Conservation (phyloP, 192 early-diverging fungal species). For the Bifiguratus adelaidae region DNA sequence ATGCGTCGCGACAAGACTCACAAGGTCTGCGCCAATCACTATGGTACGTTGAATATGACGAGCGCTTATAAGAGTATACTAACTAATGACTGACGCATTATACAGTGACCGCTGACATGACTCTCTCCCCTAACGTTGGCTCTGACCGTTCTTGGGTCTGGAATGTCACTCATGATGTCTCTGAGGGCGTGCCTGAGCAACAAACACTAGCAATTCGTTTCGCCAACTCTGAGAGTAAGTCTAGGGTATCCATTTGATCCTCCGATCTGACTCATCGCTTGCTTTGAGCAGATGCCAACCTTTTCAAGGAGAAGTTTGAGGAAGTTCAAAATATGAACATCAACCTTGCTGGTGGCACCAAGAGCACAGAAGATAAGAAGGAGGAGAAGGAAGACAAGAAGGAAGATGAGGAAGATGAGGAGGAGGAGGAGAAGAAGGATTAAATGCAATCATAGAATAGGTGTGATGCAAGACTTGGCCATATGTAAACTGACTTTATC, state of each 20-base stretch:
- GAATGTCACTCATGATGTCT: constrained; percentile 81
- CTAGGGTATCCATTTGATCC: constrained; percentile 15
- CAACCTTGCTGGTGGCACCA: constrained; percentile 19
- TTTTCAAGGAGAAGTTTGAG: constrained; percentile 86
- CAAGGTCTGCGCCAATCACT: constrained; percentile 99
- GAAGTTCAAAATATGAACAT: constrained; percentile 47
- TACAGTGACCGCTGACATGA: no score
- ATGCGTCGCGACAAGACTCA: constrained; percentile 98
- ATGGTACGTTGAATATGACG: constrained; percentile 81
- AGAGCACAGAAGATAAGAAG: constrained; percentile 21
- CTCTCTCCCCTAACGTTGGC: constrained; percentile 87
- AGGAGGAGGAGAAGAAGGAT: constrained; percentile 26
- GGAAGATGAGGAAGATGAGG: constrained; percentile 18
- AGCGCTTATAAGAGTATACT: no score
- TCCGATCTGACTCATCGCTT: no score
- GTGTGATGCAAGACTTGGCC: no score
- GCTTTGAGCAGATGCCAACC: constrained; percentile 64
- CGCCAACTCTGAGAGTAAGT: constrained; percentile 91
- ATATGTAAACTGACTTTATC: no score
- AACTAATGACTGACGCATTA: no score
- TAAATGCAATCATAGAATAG: no score
- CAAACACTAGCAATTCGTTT: constrained; percentile 94
- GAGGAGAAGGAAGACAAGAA: constrained; percentile 14
- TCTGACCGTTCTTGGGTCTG: constrained; percentile 99
- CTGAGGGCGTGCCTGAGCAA: constrained; percentile 75